Evolutionary conservation across 139 green algal genomes (phyloP).

Genomic region (Chlorella sp.): DNA sequence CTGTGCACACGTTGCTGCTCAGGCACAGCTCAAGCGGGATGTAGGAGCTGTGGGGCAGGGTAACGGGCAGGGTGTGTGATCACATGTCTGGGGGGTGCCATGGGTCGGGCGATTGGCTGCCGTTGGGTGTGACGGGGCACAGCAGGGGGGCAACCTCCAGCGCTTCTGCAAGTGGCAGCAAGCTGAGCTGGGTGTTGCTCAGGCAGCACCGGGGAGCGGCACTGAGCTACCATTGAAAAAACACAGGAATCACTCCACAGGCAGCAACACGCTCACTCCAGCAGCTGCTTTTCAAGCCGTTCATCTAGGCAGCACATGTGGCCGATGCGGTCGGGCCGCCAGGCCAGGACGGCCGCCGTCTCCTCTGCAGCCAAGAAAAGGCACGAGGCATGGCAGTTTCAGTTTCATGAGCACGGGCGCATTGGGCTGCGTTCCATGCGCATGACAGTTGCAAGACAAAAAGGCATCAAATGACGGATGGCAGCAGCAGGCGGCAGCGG

Average conservation of each 20-base stretch:
- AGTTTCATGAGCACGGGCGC: no score
- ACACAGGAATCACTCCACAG: no score
- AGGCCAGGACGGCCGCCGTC: constrained; percentile 68
- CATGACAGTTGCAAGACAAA: no score
- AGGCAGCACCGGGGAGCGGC: no score
- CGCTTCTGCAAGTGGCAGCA: no score
- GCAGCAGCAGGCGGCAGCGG: background rate
- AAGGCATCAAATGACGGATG: no score
- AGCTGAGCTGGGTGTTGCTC: no score
- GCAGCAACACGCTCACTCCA: constrained; percentile 23
- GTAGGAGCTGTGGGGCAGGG: background rate
- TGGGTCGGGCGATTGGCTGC: no score
- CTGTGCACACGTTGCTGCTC: constrained; percentile 60
- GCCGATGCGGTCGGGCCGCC: constrained; percentile 74
- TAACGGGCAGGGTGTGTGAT: background rate
- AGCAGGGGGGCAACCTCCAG: no score
- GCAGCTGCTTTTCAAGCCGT: constrained; percentile 55
- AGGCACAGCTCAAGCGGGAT: constrained; percentile 88
- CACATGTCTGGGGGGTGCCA: background rate
- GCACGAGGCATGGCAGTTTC: background rate
- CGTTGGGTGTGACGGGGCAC: no score
- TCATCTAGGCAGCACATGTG: constrained; percentile 83
- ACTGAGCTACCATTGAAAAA: no score
- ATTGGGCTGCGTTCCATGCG: no score
- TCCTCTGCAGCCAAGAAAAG: constrained; percentile 71